Evolutionary conservation across 768 basidiomycete species (phyloP).

Genomic region (Pulveroboletus ravenelii): DNA sequence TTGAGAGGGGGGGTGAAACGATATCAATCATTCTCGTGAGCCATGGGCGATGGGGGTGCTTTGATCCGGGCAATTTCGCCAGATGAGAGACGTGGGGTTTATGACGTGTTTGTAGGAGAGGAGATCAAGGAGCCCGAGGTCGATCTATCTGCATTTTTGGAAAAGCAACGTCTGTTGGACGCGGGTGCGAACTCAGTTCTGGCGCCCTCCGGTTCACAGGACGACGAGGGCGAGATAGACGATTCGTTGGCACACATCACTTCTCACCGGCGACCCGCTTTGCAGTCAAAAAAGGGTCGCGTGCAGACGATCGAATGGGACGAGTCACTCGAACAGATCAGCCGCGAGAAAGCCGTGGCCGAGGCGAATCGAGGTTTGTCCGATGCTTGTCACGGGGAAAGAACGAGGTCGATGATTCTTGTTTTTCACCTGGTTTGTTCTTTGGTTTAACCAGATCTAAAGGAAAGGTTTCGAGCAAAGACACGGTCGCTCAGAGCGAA

Average conservation of each 20-base stretch:
- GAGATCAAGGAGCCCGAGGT: conserved; percentile 66
- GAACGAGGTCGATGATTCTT: not conserved
- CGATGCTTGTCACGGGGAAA: not conserved
- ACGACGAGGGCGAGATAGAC: conserved; percentile 57
- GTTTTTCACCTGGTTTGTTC: not conserved
- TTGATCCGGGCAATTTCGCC: not conserved
- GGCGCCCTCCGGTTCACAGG: conserved; percentile 11
- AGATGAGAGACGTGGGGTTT: not conserved
- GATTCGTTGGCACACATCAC: conserved; percentile 51
- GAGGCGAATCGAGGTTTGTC: conserved; percentile 69
- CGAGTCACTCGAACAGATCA: conserved; percentile 57
- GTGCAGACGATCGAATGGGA: conserved; percentile 67
- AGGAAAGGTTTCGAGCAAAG: conserved; percentile 54
- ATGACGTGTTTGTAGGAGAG: conserved; percentile 44
- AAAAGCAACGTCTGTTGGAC: conserved; percentile 50
- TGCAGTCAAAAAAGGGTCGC: conserved; percentile 54
- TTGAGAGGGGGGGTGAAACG: too few relatives aligned
- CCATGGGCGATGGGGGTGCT: not conserved
- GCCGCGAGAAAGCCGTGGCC: conserved; percentile 64
- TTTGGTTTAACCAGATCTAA: conserved; percentile 43
- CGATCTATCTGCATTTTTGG: conserved; percentile 64
- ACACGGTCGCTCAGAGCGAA: conserved; percentile 42
- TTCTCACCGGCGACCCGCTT: conserved; percentile 19
- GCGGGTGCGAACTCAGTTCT: conserved; percentile 25
- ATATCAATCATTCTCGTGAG: too few relatives aligned